Percentiles rank a stretch among this genome's conserved stretches.
These are phyloP conservation scores for Stramenopiles sp. DNA, from an alignment of 352 stramenopile species.

Conservation along the genomic window DNA sequence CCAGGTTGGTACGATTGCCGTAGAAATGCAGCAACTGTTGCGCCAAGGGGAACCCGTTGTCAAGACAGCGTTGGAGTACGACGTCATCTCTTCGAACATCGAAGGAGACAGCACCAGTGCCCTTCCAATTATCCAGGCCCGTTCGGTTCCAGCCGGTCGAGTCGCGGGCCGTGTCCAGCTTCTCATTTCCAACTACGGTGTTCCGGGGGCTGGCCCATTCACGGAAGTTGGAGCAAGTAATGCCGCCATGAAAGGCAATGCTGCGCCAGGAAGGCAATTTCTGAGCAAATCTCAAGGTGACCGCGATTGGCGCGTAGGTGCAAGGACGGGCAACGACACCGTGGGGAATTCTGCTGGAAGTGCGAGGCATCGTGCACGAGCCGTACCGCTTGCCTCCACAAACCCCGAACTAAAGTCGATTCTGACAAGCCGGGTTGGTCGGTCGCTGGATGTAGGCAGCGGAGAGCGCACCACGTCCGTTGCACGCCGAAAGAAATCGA, in stretches of 20 bases:
- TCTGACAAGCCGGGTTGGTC: slow-evolving; percentile 22
- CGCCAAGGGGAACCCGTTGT: slow-evolving; percentile 60
- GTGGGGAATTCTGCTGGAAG: slow-evolving; percentile 13
- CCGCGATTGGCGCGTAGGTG: slow-evolving; percentile 3
- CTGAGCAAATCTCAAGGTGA: background rate
- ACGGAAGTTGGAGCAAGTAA: background rate
- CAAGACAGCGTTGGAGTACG: slow-evolving; percentile 59
- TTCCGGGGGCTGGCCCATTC: slow-evolving; percentile 21
- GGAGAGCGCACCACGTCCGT: background rate
- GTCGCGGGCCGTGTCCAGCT: slow-evolving; percentile 51
- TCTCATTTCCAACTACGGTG: slow-evolving; percentile 58
- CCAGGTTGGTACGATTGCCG: slow-evolving; percentile 46
- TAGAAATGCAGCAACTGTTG: slow-evolving; percentile 61
- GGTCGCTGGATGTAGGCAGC: too few species aligned
- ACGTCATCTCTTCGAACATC: slow-evolving; percentile 24
- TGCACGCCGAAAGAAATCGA: background rate
- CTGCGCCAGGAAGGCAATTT: background rate
- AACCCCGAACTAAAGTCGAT: slow-evolving; percentile 43
- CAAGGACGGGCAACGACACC: slow-evolving; percentile 9
- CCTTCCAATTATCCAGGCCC: slow-evolving; percentile 20
- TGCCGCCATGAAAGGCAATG: background rate
- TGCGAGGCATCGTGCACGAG: slow-evolving; percentile 43
- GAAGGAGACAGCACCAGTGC: slow-evolving; percentile 15
- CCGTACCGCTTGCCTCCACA: slow-evolving; percentile 40
- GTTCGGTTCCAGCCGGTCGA: slow-evolving; percentile 15